Conservation (phyloP, 768 basidiomycete genomes). For the Cyclocybe cylindracea region DNA sequence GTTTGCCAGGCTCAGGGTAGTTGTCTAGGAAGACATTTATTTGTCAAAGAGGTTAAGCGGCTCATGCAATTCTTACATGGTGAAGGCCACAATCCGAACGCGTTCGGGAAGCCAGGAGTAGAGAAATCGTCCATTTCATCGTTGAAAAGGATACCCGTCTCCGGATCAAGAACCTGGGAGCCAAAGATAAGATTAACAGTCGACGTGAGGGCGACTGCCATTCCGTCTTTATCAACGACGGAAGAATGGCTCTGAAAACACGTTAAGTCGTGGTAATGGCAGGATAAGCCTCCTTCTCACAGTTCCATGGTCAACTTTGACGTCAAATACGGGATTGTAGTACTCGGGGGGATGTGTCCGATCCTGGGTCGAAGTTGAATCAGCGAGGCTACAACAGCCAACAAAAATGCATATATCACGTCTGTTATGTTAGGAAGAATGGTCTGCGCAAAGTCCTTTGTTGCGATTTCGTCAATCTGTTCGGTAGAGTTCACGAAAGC, state of each 20-base stretch:
- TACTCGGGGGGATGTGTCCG: conserved; percentile 79
- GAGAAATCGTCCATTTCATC: conserved; percentile 98
- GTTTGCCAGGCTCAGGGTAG: conserved; percentile 85
- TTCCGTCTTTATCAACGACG: conserved; percentile 79
- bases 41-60: background rate
- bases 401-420: conserved; percentile 38
- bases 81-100: conserved; percentile 80
- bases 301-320: conserved; percentile 85
- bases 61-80: conserved; percentile 53
- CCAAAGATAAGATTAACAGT: conserved; percentile 93
- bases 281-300: conserved; percentile 39
- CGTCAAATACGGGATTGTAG: conserved; percentile 82
- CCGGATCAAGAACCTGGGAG: conserved; percentile 81
- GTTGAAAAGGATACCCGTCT: conserved; percentile 88
- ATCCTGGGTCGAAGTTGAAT: conserved; percentile 49
- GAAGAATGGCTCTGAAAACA: conserved; percentile 75
- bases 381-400: conserved; percentile 6
- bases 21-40: conserved; percentile 55
- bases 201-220: conserved; percentile 85
- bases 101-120: conserved; percentile 79
- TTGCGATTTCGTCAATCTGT: conserved; percentile 64
- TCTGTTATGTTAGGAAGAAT: conserved; percentile 78
- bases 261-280: background rate
- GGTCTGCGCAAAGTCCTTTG: conserved; percentile 63
- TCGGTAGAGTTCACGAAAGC: conserved; percentile 56